These are phyloP conservation scores for Salix suchowensis DNA, from an alignment of 345 rosid species.

Conservation along the genomic window DNA sequence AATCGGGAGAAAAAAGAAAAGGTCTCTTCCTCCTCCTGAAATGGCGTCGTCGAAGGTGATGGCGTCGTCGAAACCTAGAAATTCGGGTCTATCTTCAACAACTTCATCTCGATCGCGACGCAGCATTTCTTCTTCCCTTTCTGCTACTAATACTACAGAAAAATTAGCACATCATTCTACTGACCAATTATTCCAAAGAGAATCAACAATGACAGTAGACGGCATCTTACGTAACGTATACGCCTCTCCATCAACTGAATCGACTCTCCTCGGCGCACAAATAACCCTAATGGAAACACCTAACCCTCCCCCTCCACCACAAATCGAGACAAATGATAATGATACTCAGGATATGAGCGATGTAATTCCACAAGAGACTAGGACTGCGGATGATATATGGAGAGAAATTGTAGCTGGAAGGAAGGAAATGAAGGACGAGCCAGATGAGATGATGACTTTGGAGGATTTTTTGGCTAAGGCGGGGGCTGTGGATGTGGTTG, in stretches of 20 bases:
- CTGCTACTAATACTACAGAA: slow-evolving; percentile 25
- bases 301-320: background rate
- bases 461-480: slow-evolving; percentile 86
- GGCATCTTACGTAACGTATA: slow-evolving; percentile 36
- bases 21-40: slow-evolving; percentile 21
- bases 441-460: slow-evolving; percentile 80
- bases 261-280: slow-evolving; percentile 39
- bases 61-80: slow-evolving; percentile 56
- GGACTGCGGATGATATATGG: slow-evolving; percentile 78
- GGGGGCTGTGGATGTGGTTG: slow-evolving; percentile 40
- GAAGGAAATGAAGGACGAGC: slow-evolving; percentile 67
- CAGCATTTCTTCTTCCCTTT: slow-evolving; percentile 39
- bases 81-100: slow-evolving; percentile 43
- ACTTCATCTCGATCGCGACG: slow-evolving; percentile 39
- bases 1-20: background rate
- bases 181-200: slow-evolving; percentile 29
- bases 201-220: slow-evolving; percentile 39
- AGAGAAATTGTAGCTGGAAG: slow-evolving; percentile 69
- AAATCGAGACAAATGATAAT: background rate
- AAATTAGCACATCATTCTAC: slow-evolving; percentile 4
- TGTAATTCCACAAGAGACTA: slow-evolving; percentile 6
- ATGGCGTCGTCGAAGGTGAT: slow-evolving; percentile 70
- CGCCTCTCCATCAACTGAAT: slow-evolving; percentile 33
- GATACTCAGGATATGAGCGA: background rate
- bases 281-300: slow-evolving; percentile 40